Conservation (phyloP, 2,329 filamentous ascomycete species). For the Xylaria sp. region DNA sequence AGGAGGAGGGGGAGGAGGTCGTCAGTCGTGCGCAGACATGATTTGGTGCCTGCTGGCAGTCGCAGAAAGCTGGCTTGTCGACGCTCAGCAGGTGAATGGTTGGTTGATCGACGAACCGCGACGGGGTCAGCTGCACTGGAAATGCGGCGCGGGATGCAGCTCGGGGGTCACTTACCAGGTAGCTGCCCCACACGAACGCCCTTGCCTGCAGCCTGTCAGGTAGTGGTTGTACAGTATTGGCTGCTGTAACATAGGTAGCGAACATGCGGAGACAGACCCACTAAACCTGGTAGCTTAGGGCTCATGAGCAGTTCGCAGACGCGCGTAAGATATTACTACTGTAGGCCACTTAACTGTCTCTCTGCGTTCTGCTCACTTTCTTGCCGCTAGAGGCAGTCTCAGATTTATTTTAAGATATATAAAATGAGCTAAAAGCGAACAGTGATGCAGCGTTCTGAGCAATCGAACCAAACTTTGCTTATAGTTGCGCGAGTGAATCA, state of each 20-base stretch:
- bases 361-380: too few relatives aligned
- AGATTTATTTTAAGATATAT: too few relatives aligned
- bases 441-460: too few relatives aligned
- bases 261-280: conserved; percentile 1
- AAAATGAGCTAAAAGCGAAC: too few relatives aligned
- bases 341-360: too few relatives aligned
- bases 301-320: too few relatives aligned
- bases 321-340: too few relatives aligned
- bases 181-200: conserved; percentile 13
- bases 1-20: not conserved
- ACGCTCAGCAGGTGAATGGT: not conserved
- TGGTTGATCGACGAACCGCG: conserved; percentile 13
- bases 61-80: conserved; percentile 4
- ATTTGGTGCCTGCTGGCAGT: not conserved
- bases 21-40: conserved; percentile 14
- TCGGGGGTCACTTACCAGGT: conserved; percentile 2
- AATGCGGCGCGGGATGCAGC: conserved; percentile 17
- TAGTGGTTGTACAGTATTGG: not conserved
- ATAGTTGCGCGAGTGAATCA: too few relatives aligned
- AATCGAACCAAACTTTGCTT: too few relatives aligned
- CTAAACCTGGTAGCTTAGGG: too few relatives aligned
- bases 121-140: conserved; percentile 18
- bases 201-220: not conserved
- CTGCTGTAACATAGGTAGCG: not conserved
- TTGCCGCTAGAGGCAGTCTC: too few relatives aligned